phyloP scores from a whole-genome alignment of 345 rosid species.

The Raphanus raphanistrum region DNA sequence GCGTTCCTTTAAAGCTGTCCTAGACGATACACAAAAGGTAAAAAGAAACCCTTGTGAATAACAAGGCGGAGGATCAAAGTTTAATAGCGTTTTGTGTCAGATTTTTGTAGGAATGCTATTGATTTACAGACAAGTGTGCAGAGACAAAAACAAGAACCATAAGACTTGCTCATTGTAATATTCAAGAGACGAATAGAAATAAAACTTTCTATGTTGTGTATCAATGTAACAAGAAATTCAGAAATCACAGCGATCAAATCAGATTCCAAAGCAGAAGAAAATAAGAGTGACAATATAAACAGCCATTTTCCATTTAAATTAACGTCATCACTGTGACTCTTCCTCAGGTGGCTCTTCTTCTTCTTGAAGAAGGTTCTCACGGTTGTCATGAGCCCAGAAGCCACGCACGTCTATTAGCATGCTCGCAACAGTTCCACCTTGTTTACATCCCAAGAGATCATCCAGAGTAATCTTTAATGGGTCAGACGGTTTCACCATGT shows the following conservation, averaged over 20 bases:
- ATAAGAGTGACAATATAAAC: background rate
- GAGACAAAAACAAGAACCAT: background rate
- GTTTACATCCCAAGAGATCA: constrained; percentile 86
- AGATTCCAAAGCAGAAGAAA: constrained; percentile 10
- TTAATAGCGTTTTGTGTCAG: no score
- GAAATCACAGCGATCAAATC: background rate
- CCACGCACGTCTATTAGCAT: constrained; percentile 97
- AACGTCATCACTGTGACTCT: constrained; percentile 40
- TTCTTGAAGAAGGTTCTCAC: constrained; percentile 98
- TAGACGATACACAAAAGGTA: constrained; percentile 57
- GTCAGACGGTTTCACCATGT: constrained; percentile 97
- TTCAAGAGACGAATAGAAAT: background rate
- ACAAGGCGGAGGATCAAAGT: no score
- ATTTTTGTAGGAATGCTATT: no score
- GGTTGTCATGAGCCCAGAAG: constrained; percentile 99
- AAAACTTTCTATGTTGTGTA: constrained; percentile 6
- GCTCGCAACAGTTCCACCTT: constrained; percentile 98
- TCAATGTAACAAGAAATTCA: background rate
- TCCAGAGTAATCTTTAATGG: constrained; percentile 65
- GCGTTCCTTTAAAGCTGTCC: constrained; percentile 91
- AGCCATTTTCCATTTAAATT: background rate
- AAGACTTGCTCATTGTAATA: constrained; percentile 8
- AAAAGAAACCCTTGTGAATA: no score
- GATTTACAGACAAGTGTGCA: background rate
- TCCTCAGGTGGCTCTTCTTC: constrained; percentile 91